A percentile compares a stretch with the other conserved stretches of the same genome.
phyloP scores from a whole-genome alignment of 2,329 filamentous ascomycete genomes.

The Cucurbitaria berberidis region DNA sequence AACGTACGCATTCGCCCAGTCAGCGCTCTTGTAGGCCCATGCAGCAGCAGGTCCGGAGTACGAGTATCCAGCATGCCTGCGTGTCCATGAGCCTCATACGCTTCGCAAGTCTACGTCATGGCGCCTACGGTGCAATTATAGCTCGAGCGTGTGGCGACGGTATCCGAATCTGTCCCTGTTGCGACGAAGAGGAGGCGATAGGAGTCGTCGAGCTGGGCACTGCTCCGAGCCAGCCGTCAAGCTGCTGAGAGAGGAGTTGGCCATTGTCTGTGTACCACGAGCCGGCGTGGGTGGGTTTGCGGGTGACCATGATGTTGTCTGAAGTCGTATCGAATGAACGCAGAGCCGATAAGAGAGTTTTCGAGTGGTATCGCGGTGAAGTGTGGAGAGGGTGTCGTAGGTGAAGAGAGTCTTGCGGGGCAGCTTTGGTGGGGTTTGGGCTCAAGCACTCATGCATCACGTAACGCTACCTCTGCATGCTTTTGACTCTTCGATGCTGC shows the following conservation, averaged over 20 bases:
- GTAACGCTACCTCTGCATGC: not conserved
- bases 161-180: constrained; percentile 53
- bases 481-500: not conserved
- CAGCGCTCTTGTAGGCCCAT: constrained; percentile 90
- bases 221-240: constrained; percentile 74
- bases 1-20: constrained; percentile 74
- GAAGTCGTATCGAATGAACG: constrained; percentile 1
- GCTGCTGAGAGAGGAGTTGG: constrained; percentile 66
- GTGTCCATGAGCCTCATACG: constrained; percentile 35
- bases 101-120: constrained; percentile 1
- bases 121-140: constrained; percentile 87
- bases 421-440: constrained; percentile 25
- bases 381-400: not conserved
- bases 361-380: not conserved
- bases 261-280: constrained; percentile 80
- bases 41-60: constrained; percentile 93
- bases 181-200: constrained; percentile 56
- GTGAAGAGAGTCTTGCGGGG: constrained; percentile 1
- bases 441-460: not conserved
- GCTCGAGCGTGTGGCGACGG: constrained; percentile 78
- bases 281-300: constrained; percentile 77
- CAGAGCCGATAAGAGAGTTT: not conserved
- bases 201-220: constrained; percentile 72
- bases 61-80: constrained; percentile 88
- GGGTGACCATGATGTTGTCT: constrained; percentile 43